Base-by-base conservation (phyloP, 225 moss, liverwort and hornwort genomes). In the Takakia lepidozioides region DNA sequence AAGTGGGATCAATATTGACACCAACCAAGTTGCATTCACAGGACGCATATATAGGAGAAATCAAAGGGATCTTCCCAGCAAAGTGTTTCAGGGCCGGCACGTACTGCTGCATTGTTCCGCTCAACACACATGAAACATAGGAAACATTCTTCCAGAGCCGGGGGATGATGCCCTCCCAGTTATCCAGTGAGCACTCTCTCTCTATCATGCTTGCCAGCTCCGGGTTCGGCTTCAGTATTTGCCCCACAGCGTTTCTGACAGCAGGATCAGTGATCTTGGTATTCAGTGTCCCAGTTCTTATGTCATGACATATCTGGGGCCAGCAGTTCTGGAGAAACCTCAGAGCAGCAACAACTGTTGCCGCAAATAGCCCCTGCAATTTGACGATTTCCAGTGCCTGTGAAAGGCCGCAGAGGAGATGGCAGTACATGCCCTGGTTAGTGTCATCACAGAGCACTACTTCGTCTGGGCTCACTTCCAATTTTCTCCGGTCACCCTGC, bases 31-130 rank as follows among this genome's bases (percentile, higher is more conserved):
- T 66, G 9, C 70, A 70, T 42, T 80, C 80, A 16, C 70, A 47
- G 36, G 74, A 51, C 3, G 43, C 74, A 52, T 80, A 74, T 8
- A 60, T 24, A 29, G 50, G 48, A 10, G 57, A 61, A 4, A 74
- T 59, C 2, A 66, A 19, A 14, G 54, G 69, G 8, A 70, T 18
- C 19, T 57, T 17, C n/a, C 50, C 62, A 18, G 55, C 58, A 42
- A 48, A 60, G 22, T 63, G 49, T 21, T 47, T 18, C 0, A 80
- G 35, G 10, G 42, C 54, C 10, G 79, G 66, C 4, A 56, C 42
- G 26, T 70, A 80, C 5, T 49, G 60, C 46, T 55, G 48, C 70
- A 80, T 71, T 2, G 70, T 53, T 21, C 80, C 71, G 10, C 65
- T 63, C 38, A 59, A 51, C 5, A 71, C 49, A 6, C 59, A 56